Evolutionary conservation across 192 early-diverging fungal species (phyloP), one percentile per base, ranked within the genome.

Genomic region (Coemansia sp.): DNA sequence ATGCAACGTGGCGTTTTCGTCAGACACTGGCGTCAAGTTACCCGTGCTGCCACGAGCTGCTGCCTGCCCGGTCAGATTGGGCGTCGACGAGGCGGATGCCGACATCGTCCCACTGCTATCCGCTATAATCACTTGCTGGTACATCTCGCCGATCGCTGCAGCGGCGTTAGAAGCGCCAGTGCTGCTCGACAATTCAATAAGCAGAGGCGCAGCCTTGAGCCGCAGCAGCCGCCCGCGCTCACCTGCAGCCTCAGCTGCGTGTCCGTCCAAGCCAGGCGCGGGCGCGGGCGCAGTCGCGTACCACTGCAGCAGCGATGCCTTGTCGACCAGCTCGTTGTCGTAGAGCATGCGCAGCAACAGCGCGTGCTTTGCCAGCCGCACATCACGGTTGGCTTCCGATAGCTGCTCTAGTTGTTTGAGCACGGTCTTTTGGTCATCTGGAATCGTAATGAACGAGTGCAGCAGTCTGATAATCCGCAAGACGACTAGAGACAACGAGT

Each of bases 281-380:
- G 65, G 40, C n/a, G 61, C 51, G 24, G 60, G 22, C 1, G 59
- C 52, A 5, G 51, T 54, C 27, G 68, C 22, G 71, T 74, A 77
- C 82, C 82, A 84, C 65, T 63, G 34, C 15, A 72, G 42, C 13
- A 84, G 73, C 29, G 82, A 47, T 41, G 55, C 46, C 43, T 65
- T 62, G 68, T 84, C 82, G 13, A 84, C 46, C 4, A 84, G 65
- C 74, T 84, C 82, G 63, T 66, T 67, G 41, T 84, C 77, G 54
- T 84, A 77, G 16, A 84, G 67, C 22, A 69, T 66, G 44, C 82
- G 77, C 73, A 84, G 55, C 47, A 84, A 65, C 47, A 67, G 43
- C 29, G 57, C 69, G 38, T 84, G 82, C 44, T 61, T 74, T 18
- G 24, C 27, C 63, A 52, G 59, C 3, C 82, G 77, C 1, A 66